Percentiles rank a stretch among this genome's conserved stretches.
These are phyloP conservation scores for Zelopaecilomyces penicillatus DNA, from an alignment of 2,329 filamentous ascomycete genomes.

Conservation along the genomic window DNA sequence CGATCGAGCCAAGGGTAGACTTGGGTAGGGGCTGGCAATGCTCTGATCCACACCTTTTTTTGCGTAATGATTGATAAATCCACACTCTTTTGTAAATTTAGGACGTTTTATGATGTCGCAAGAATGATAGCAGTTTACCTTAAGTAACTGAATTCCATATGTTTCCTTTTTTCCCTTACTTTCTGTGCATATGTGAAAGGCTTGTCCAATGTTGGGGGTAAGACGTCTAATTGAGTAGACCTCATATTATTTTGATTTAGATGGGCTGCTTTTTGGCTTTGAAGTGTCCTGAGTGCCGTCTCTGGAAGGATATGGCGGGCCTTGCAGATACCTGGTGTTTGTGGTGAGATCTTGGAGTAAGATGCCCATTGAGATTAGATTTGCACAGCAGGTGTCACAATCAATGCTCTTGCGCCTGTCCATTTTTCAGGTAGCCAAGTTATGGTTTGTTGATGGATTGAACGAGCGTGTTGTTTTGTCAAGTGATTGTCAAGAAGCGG, in stretches of 20 bases:
- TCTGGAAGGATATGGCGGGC: slow-evolving; percentile 5
- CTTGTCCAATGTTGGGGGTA: too few relatives aligned
- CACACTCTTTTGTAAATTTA: slow-evolving; percentile 16
- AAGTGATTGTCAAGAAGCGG: too few relatives aligned
- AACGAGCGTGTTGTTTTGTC: too few relatives aligned
- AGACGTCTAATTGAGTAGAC: too few relatives aligned
- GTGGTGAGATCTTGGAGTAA: slow-evolving; percentile 26
- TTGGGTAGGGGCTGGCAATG: slow-evolving; percentile 14
- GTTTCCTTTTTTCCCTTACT: too few relatives aligned
- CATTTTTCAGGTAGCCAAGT: slow-evolving; percentile 9
- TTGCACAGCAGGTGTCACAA: slow-evolving; percentile 24
- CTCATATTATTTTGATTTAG: too few relatives aligned
- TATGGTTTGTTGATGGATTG: slow-evolving; percentile 2
- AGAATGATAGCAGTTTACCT: neutral
- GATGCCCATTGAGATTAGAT: slow-evolving; percentile 29
- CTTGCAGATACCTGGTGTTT: slow-evolving; percentile 17
- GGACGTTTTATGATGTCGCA: neutral
- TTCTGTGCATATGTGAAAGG: too few relatives aligned
- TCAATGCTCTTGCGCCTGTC: slow-evolving; percentile 3
- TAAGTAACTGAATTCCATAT: neutral
- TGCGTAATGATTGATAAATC: neutral
- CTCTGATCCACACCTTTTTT: neutral
- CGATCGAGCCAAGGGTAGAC: slow-evolving; percentile 33
- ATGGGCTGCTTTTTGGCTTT: too few relatives aligned
- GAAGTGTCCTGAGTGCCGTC: too few relatives aligned